Base-by-base conservation (phyloP, 1,284 basidiomycete species). In the Fomitopsis schrenkii region DNA sequence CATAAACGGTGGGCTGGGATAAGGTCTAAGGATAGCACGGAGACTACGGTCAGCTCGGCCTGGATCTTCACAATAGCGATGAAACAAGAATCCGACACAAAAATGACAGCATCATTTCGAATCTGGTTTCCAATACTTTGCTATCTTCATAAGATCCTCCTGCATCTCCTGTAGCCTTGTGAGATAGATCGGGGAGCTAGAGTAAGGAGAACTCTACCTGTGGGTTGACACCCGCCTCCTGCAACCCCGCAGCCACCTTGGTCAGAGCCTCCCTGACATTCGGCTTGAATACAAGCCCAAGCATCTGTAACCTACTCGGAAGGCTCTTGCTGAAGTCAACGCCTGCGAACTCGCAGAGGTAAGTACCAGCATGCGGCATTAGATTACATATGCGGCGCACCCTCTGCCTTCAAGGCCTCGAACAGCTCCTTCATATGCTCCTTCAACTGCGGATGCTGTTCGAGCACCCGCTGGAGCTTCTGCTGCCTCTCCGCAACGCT, bases 211-310 rank as follows among this genome's bases (percentile, higher is more conserved):
- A 55, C n/a, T 57, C 15, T 50, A 73, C 83, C 72, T 79, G 72
- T 40, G 77, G 57, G 67, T 88, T 81, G 19, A 90, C 71, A 0
- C 86, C 87, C 41, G 84, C 85, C 46, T 84, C 84, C 60, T 82
- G 74, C 64, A 89, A 71, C 62, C 83, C 82, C n/a, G 78, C 77
- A 59, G 76, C 75, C 19, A 87, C 74, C 50, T 73, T 75, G 66
- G 78, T 76, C 40, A 80, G 76, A 38, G 77, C 79, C 54, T 72
- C 76, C 59, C 82, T 76, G 59, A 88, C 84, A 56, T 83, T 82
- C 3, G 81, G 67, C 64, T 79, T 84, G 59, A 80, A 75, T 22
- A 81, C 74, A 41, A 89, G 72, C 63, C 83, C 77, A 52, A 82
- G 26, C 63, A 69, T 66, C 7, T 67, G 62, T 60, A 67, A 72